Percentiles rank a stretch among this genome's conserved stretches.
phyloP scores from a whole-genome alignment of 805 yeast species.

The Debaryomyces maramus region DNA sequence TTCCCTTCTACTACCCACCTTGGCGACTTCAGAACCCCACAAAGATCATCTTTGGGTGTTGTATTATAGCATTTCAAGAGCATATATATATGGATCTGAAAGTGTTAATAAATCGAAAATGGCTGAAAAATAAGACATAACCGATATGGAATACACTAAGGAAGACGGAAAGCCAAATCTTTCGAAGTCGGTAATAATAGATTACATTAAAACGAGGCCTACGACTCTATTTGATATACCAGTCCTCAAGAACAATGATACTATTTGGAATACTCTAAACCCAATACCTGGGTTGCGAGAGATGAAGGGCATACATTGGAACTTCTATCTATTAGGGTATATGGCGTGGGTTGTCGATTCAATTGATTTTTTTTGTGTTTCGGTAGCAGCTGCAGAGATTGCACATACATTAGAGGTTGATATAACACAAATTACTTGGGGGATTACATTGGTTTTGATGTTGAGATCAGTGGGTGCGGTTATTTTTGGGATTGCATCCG shows the following conservation, averaged over 20 bases:
- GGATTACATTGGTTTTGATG: constrained; percentile 67
- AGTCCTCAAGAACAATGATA: constrained; percentile 24
- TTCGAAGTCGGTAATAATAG: constrained; percentile 7
- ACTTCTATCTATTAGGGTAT: constrained; percentile 52
- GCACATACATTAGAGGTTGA: constrained; percentile 46
- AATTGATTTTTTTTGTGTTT: constrained; percentile 61
- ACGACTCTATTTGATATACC: constrained; percentile 22
- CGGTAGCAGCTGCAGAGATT: constrained; percentile 48
- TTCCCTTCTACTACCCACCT: no score
- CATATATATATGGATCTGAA: neutral
- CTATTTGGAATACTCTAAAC: constrained; percentile 35
- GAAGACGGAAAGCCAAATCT: constrained; percentile 14
- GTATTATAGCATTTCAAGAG: no score
- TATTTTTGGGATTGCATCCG: constrained; percentile 58
- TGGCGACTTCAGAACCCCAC: no score
- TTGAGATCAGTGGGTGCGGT: constrained; percentile 66
- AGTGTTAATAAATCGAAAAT: neutral
- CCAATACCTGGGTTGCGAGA: constrained; percentile 42
- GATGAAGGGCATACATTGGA: constrained; percentile 52
- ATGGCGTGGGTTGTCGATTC: constrained; percentile 67
- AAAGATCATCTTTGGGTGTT: no score
- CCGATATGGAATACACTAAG: neutral
- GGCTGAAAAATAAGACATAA: no score
- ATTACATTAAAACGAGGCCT: constrained; percentile 15
- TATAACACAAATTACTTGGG: constrained; percentile 61